These are phyloP conservation scores for Rugiboletus extremiorientalis DNA, from an alignment of 1,284 basidiomycete species.

Conservation along the genomic window DNA sequence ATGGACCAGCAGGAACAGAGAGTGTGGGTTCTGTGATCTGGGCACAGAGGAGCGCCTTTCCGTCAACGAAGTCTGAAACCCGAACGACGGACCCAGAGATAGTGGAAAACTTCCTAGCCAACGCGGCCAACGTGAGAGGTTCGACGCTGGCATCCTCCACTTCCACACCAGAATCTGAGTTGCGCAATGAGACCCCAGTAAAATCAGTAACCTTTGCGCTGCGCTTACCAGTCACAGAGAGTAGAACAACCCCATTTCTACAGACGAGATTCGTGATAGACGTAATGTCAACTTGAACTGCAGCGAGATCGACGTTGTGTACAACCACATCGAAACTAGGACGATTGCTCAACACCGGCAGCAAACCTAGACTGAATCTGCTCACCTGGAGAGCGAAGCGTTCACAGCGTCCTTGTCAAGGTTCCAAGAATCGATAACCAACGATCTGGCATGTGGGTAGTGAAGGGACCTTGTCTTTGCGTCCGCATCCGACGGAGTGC, in stretches of 20 bases:
- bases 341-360: background rate
- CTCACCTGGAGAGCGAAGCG: conserved; percentile 15
- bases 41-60: conserved; percentile 16
- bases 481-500: conserved; percentile 21
- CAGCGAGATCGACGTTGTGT: conserved; percentile 21
- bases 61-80: no score
- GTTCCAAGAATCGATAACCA: conserved; percentile 23
- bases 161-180: conserved; percentile 17
- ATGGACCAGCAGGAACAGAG: conserved; percentile 13
- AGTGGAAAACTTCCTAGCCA: no score
- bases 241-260: conserved; percentile 17
- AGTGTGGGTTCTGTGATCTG: conserved; percentile 16
- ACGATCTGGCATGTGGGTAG: conserved; percentile 16
- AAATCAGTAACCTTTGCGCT: background rate
- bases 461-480: conserved; percentile 18
- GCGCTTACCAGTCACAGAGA: conserved; percentile 22
- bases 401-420: conserved; percentile 1
- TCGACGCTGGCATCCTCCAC: conserved; percentile 19
- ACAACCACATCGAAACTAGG: conserved; percentile 22
- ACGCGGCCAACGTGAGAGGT: no score
- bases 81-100: no score
- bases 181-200: background rate
- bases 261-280: conserved; percentile 25
- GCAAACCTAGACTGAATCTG: background rate
- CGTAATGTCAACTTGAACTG: conserved; percentile 19